Evolutionary conservation across 1,284 basidiomycete species (phyloP), one percentile per base, ranked within the genome.

Genomic region (Trametes versicolor): DNA sequence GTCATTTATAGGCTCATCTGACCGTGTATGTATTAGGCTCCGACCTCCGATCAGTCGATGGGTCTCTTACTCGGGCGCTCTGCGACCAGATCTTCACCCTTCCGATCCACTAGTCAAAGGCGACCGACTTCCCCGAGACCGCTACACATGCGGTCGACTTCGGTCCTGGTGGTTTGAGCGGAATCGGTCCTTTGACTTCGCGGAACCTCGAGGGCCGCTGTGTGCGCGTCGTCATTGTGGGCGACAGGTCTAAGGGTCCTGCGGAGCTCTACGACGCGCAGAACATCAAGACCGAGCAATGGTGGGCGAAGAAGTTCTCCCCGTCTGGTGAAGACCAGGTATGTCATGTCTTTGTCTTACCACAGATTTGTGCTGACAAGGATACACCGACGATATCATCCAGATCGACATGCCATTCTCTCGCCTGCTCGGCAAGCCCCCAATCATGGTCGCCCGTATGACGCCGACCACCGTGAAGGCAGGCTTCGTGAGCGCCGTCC

Each of bases 401-500:
- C 91, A 97, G 76, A 86, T 99, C 73, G 96, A 99, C 79, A 99
- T 97, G 0, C 93, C 96, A 7, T 97, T 98, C 85, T 98, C 97
- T 60, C 93, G 97, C 68, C 87, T 99, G 56, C 82, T 99, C 41
- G 95, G 96, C 71, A 98, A 98, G 81, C 90, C 97, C 1, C 97
- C 97, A 21, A 92, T 99, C 79, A 99, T 98, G 96, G 96, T 99
- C 53, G 96, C 96, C 54, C 97, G 97, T 70, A 99, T 99, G 98
- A 98, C 96, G 0, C 96, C 96, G 0, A 92, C 91, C 1, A 98
- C 96, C 25, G 96, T 98, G 68, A 92, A 96, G 75, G 92, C 92
- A 57, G 95, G 95, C 49, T 96, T 98, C 77, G 96, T 98, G 70
- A 89, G 91, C 65, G 96, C 97, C 8, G 87, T 97, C 43, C 90